Evolutionary conservation across 108 stramenopile species (phyloP), one percentile per base, ranked within the genome.

Genomic region (Discostella stelligeroides): DNA sequence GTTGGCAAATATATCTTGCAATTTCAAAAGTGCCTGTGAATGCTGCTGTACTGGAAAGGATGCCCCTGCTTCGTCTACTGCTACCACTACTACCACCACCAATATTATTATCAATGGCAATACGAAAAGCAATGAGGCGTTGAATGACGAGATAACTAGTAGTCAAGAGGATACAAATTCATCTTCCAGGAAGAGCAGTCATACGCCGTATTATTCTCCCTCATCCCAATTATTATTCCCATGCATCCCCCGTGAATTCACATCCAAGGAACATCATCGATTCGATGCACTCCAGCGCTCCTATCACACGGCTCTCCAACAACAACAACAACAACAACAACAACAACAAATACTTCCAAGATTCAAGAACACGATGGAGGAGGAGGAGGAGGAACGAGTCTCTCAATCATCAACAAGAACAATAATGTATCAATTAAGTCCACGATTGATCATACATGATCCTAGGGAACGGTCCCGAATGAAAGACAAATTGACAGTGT

Each of bases 281-380:
- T 66, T 66, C 23, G 65, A 66, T 51, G 37, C 18, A 38, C 23
- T 66, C 37, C 65, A 66, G 39, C 49, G 51, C 39, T 21, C 21
- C 15, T 66, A 66, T 66, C 65, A 66, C 65, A 66, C 28, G 50
- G 65, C 21, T 51, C 51, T 38, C 49, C 50, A 51, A 48, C 65
- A 7, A 50, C 65, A 25, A 64, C 63, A 24, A 48, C 63, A 5
- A 48, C 63, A 0, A 64, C 63, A 46, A 64, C 50, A 48, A 48
- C 50, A 29, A n/a, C n/a, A n/a, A n/a, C n/a, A n/a, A n/a, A n/a
- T n/a, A n/a, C n/a, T n/a, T n/a, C n/a, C n/a, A n/a, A n/a, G 65
- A 50, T 11, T 49, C 65, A 4, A 23, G 39, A 6, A 34, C 6
- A 34, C 34, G 6, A 34, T 34, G 34, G 34, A 6, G 34, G 6